Conservation (phyloP, 306 rosid species). For the Trifolium fragiferum region DNA sequence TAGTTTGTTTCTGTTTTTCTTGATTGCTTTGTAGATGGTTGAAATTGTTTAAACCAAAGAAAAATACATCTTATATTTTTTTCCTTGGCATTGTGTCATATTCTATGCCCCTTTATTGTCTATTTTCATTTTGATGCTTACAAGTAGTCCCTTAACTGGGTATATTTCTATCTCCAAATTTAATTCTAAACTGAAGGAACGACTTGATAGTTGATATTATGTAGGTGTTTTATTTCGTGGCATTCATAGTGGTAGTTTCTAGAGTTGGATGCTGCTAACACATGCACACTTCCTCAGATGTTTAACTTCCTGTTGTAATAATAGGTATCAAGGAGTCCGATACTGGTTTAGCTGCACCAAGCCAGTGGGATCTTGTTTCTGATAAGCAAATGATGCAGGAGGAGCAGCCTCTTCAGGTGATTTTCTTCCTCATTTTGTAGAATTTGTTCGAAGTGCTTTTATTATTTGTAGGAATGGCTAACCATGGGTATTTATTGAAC, state of each 20-base stretch:
- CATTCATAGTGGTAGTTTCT: constrained; percentile 24
- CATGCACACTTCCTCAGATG: constrained; percentile 31
- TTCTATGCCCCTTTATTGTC: neutral
- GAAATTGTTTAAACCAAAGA: constrained; percentile 12
- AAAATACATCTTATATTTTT: neutral
- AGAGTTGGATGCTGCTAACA: neutral
- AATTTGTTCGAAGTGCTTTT: constrained; percentile 13
- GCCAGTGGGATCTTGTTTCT: constrained; percentile 99
- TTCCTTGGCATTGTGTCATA: neutral
- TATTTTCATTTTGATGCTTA: neutral
- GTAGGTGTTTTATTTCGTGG: constrained; percentile 21
- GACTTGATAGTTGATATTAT: constrained; percentile 16
- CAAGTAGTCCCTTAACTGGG: constrained; percentile 8
- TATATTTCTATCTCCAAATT: constrained; percentile 8
- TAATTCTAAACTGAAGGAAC: neutral
- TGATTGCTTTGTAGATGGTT: constrained; percentile 21
- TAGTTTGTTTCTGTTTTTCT: constrained; percentile 16
- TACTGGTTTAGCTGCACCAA: constrained; percentile 98
- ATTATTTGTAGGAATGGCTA: constrained; percentile 28
- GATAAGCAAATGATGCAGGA: constrained; percentile 99
- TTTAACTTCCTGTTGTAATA: constrained; percentile 27
- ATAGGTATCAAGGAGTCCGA: constrained; percentile 98
- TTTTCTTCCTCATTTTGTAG: neutral
- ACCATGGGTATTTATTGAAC: constrained; percentile 38
- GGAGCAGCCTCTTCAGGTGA: constrained; percentile 99